Evolutionary conservation across 2,329 filamentous ascomycete species (phyloP).

Genomic region (Alternaria arborescens): DNA sequence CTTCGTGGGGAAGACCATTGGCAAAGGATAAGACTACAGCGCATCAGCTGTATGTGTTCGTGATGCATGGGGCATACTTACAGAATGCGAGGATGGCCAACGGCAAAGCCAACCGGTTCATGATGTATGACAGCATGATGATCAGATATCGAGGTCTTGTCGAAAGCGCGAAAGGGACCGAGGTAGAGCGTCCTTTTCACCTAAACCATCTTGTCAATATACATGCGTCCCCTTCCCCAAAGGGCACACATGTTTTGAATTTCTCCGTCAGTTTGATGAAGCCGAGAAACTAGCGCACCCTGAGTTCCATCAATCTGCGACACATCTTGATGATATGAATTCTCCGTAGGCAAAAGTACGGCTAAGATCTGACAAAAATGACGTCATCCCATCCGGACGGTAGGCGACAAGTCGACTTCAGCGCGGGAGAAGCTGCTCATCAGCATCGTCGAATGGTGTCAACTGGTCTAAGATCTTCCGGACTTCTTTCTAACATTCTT

Average conservation of each 20-base stretch:
- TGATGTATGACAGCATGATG: conserved; percentile 8
- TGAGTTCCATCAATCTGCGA: conserved; percentile 3
- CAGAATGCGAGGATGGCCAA: conserved; percentile 13
- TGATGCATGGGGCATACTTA: background rate
- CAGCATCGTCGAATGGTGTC: background rate
- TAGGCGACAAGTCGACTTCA: background rate
- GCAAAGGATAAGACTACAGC: conserved; percentile 8
- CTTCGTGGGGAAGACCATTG: conserved; percentile 12
- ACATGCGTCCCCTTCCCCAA: background rate
- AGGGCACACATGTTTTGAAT: background rate
- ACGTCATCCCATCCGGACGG: background rate
- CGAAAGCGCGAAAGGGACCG: background rate
- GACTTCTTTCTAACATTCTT: background rate
- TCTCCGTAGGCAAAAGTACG: conserved; percentile 4
- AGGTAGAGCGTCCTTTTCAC: background rate
- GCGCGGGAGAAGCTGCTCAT: background rate
- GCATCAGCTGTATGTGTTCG: background rate
- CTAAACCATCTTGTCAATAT: background rate
- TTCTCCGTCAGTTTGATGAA: conserved; percentile 13
- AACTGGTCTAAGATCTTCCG: background rate
- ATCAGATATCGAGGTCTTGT: background rate
- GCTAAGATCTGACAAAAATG: background rate
- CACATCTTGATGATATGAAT: background rate
- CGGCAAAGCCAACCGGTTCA: conserved; percentile 7
- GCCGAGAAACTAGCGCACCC: conserved; percentile 2